Evolutionary conservation across 345 rosid species (phyloP).

Genomic region (Arabis alpina): DNA sequence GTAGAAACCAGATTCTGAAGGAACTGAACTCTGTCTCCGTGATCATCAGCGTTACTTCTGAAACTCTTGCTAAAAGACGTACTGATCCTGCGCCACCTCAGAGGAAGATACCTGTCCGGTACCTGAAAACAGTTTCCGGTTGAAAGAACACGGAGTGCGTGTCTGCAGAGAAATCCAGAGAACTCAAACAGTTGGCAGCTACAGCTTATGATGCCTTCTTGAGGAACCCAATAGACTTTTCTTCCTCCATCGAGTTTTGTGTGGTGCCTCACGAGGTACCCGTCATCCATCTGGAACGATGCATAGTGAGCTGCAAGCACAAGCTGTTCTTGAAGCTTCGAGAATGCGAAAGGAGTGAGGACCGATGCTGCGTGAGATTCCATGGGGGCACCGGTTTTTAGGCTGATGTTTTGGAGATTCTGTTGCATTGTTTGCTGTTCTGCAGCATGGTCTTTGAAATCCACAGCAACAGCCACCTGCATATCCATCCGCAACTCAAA

Average conservation of each 20-base stretch:
- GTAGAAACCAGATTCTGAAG: constrained; percentile 75
- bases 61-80: constrained; percentile 51
- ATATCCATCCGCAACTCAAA: constrained; percentile 1
- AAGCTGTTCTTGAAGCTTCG: constrained; percentile 94
- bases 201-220: constrained; percentile 88
- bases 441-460: constrained; percentile 94
- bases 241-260: constrained; percentile 92
- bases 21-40: constrained; percentile 71
- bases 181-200: constrained; percentile 94
- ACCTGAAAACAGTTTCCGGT: constrained; percentile 92
- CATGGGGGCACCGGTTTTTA: constrained; percentile 96
- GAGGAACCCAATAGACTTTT: constrained; percentile 87
- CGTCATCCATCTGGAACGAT: constrained; percentile 83
- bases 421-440: constrained; percentile 99
- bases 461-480: constrained; percentile 84
- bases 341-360: constrained; percentile 93
- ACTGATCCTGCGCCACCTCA: constrained; percentile 81
- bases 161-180: constrained; percentile 94
- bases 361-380: constrained; percentile 87
- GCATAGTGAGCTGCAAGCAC: constrained; percentile 96
- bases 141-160: constrained; percentile 91
- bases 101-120: constrained; percentile 84
- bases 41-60: constrained; percentile 53
- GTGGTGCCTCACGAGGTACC: constrained; percentile 90
- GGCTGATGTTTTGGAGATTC: constrained; percentile 83